Conservation (phyloP, 179 eudicot species). For the Silene coronaria region DNA sequence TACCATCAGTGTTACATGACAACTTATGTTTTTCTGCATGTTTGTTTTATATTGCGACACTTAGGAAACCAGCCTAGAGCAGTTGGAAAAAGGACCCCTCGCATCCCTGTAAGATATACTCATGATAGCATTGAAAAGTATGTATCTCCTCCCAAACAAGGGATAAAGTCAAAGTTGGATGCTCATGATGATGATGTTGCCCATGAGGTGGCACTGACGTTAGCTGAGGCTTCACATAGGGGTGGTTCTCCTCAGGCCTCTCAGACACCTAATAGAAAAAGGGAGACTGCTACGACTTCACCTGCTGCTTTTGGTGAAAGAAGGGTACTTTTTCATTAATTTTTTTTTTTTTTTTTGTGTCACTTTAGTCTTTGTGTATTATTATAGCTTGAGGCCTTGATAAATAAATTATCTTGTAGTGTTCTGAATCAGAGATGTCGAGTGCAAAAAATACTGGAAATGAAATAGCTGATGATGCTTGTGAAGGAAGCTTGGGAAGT, state of each 20-base stretch:
- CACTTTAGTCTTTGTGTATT: background rate
- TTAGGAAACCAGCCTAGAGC: constrained; percentile 73
- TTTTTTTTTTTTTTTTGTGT: background rate
- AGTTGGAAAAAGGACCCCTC: constrained; percentile 99
- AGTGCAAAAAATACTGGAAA: constrained; percentile 48
- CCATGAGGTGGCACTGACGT: constrained; percentile 75
- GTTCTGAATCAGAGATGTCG: constrained; percentile 55
- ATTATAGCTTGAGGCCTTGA: constrained; percentile 12
- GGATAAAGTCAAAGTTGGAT: constrained; percentile 51
- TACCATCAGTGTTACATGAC: background rate
- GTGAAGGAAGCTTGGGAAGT: constrained; percentile 75
- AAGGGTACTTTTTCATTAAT: constrained; percentile 39
- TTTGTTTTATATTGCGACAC: constrained; percentile 21
- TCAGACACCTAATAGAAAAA: constrained; percentile 59
- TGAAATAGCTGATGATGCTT: constrained; percentile 57
- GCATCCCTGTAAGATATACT: constrained; percentile 73
- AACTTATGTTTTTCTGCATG: constrained; percentile 4
- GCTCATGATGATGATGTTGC: constrained; percentile 67
- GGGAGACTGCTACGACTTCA: constrained; percentile 33
- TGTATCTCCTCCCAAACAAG: constrained; percentile 60
- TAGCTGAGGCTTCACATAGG: constrained; percentile 95
- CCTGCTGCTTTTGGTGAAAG: constrained; percentile 39
- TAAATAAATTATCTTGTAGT: constrained; percentile 30
- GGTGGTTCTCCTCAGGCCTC: constrained; percentile 96
- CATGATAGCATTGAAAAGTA: constrained; percentile 52